phyloP scores from a whole-genome alignment of 1,284 basidiomycete genomes.

The Sporisorium sorghi region DNA sequence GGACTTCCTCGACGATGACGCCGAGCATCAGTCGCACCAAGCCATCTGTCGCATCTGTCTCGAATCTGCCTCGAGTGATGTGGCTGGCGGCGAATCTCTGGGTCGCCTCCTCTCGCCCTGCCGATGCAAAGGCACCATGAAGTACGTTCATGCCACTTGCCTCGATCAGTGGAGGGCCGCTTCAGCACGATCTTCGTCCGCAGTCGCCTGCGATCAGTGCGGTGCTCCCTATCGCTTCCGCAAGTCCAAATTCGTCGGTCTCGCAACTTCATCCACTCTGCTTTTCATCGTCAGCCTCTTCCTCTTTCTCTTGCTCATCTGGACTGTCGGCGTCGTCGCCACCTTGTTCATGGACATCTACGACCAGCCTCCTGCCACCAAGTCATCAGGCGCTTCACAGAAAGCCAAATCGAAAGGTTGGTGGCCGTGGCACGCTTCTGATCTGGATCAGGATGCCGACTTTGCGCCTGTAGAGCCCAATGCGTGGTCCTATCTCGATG shows the following conservation, averaged over 20 bases:
- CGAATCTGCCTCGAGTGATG: constrained; percentile 28
- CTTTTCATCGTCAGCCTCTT: constrained; percentile 48
- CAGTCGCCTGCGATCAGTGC: constrained; percentile 62
- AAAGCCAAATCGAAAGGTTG: constrained; percentile 14
- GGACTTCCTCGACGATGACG: constrained; percentile 18
- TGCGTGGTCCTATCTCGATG: constrained; percentile 39
- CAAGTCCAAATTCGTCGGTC: constrained; percentile 51
- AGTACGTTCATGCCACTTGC: constrained; percentile 65
- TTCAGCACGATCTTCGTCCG: constrained; percentile 49
- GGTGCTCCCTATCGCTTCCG: constrained; percentile 59
- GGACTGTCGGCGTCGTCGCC: constrained; percentile 42
- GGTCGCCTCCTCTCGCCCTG: constrained; percentile 57
- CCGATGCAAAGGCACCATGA: constrained; percentile 64
- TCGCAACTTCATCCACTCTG: constrained; percentile 48
- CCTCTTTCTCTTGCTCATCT: constrained; percentile 49
- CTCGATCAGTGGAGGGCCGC: constrained; percentile 57
- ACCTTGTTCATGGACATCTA: constrained; percentile 42
- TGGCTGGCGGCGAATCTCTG: constrained; percentile 34
- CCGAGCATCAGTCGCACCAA: constrained; percentile 21
- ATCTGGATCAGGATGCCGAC: neutral
- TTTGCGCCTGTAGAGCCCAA: constrained; percentile 12
- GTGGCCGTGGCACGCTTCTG: constrained; percentile 35
- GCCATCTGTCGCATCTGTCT: constrained; percentile 51
- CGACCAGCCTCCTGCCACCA: constrained; percentile 15
- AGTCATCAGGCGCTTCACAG: neutral